phyloP scores from a whole-genome alignment of 2,329 filamentous ascomycete species.

The Xylaria sp. region DNA sequence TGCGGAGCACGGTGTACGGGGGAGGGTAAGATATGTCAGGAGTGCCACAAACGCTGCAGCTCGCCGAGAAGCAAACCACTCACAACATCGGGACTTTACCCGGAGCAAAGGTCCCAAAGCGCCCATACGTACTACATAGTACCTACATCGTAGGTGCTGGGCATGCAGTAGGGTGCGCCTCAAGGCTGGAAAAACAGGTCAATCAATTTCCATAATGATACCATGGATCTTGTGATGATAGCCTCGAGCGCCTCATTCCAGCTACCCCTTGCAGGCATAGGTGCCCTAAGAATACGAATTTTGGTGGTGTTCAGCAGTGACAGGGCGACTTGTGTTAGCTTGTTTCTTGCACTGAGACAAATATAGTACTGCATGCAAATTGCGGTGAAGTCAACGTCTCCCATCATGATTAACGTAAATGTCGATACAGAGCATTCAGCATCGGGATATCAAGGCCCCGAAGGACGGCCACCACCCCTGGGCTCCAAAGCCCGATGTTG shows the following conservation, averaged over 20 bases:
- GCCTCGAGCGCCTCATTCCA: slow-evolving; percentile 4
- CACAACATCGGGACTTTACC: slow-evolving; percentile 18
- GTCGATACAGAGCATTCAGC: not conserved
- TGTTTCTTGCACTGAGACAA: slow-evolving; percentile 1
- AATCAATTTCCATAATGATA: slow-evolving; percentile 15
- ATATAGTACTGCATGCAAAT: not conserved
- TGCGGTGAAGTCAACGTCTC: not conserved
- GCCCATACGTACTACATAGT: not conserved
- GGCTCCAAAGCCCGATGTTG: no score
- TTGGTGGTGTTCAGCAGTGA: slow-evolving; percentile 15
- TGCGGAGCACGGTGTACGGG: slow-evolving; percentile 16
- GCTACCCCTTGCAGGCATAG: slow-evolving; percentile 18
- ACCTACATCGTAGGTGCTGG: no score
- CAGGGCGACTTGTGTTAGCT: slow-evolving; percentile 16
- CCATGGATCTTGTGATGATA: slow-evolving; percentile 3
- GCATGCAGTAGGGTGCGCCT: slow-evolving; percentile 6
- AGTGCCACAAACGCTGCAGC: slow-evolving; percentile 29
- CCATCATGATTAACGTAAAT: not conserved
- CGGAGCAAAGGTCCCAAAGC: slow-evolving; percentile 12
- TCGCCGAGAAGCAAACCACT: slow-evolving; percentile 25
- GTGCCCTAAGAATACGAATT: slow-evolving; percentile 23
- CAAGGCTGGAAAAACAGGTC: slow-evolving; percentile 3
- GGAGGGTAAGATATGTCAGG: slow-evolving; percentile 22
- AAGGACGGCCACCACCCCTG: no score
- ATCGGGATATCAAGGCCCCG: not conserved